Evolutionary conservation across 768 basidiomycete genomes (phyloP).

Genomic region (Macrocybe gigantea): DNA sequence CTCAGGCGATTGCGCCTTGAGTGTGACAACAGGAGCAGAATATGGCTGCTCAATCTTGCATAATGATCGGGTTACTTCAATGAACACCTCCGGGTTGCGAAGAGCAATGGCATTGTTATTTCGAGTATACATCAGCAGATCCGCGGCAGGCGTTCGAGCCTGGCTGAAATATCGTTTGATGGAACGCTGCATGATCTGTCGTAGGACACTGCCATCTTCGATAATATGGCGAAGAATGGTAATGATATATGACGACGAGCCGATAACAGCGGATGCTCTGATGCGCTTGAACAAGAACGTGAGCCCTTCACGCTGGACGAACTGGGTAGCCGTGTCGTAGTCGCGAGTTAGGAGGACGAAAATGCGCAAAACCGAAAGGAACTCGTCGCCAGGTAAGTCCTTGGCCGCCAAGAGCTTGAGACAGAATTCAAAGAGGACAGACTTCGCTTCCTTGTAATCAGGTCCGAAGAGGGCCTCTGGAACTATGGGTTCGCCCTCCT

Average conservation of each 20-base stretch:
- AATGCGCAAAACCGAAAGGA: constrained; percentile 75
- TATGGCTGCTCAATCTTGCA: constrained; percentile 72
- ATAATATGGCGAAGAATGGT: constrained; percentile 90
- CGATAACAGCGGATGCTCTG: constrained; percentile 50
- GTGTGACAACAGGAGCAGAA: constrained; percentile 51
- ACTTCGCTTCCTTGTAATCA: constrained; percentile 51
- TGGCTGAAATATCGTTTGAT: constrained; percentile 77
- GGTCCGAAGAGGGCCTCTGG: constrained; percentile 55
- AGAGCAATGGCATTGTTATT: constrained; percentile 75
- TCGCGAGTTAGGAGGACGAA: constrained; percentile 83
- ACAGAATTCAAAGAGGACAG: constrained; percentile 70
- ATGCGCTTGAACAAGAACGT: constrained; percentile 60
- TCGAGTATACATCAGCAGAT: constrained; percentile 68
- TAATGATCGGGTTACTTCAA: constrained; percentile 63
- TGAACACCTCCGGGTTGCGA: constrained; percentile 73
- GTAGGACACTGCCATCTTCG: constrained; percentile 65
- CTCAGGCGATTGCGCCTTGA: constrained; percentile 34
- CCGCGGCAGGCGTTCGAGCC: constrained; percentile 60
- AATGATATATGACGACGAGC: constrained; percentile 78
- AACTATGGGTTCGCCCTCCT: constrained; percentile 60
- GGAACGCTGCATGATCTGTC: constrained; percentile 74
- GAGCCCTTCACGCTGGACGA: constrained; percentile 66
- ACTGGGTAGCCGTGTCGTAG: constrained; percentile 52
- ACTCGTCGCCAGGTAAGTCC: constrained; percentile 70
- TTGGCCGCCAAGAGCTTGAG: constrained; percentile 62